Base-by-base conservation (phyloP, 2,329 filamentous ascomycete species). In the Alternaria ventricosa region DNA sequence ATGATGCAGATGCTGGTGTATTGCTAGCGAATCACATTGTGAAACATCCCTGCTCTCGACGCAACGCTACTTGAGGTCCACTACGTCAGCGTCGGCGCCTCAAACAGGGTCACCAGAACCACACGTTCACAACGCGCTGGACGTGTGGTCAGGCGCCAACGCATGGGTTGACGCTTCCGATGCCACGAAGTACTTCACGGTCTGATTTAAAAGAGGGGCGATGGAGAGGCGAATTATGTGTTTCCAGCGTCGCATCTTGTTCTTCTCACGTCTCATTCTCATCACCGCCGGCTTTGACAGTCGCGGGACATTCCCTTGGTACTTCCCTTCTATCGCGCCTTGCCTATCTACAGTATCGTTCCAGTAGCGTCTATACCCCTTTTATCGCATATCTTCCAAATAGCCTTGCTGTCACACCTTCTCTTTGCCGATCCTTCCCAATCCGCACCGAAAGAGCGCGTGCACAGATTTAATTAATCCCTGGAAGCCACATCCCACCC, bases 1-100 rank as follows among this genome's bases (percentile, higher is more conserved):
- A 60, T 56, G 57, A 41, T 18, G 9, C 4, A 30, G 12, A 5
- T 12, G 49, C 27, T 33, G 25, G 55, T 64, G 53, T 23, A 33
- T 50, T 65, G 51, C 49, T 28, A 61, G 64, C 76, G 74, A 78
- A 77, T 76, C 72, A 73, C 59, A 61, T 36, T 7, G 9, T 25
- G 10, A 25, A 27, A 30, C 25, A 55, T 68, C 68, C 67, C 55
- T 57, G 68, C 47, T 54, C 23, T 44, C 27, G 23, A 30, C 13
- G 46, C 43, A 41, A 65, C 41, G 53, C 65, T 64, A 69, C 54
- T 49, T 61, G 53, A 60, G 67, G 65, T 71, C 70, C 68, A 71
- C 72, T 41, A 41, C 36, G 36, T 41, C 73, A 71, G 74, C 73
- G 71, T 72, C 65, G 65, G 69, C 75, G 64, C 65, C 64, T 68